Percentiles rank a stretch among this genome's conserved stretches.
These are phyloP conservation scores for Brassica rapa DNA, from an alignment of 345 rosid genomes.

Conservation along the genomic window DNA sequence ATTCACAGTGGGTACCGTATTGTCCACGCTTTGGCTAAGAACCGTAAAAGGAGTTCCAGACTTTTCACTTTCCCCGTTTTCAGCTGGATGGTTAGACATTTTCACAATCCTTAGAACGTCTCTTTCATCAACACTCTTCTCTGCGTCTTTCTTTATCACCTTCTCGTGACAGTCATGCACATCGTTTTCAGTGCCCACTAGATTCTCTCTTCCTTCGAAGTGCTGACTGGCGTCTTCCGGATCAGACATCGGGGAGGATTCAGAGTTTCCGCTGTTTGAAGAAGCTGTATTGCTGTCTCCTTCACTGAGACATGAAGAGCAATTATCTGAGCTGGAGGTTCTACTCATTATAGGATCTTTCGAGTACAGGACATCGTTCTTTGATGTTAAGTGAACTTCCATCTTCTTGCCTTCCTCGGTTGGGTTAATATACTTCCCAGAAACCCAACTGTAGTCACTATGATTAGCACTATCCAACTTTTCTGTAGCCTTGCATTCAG, in stretches of 20 bases:
- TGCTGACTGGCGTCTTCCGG: slow-evolving; percentile 75
- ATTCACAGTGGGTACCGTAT: slow-evolving; percentile 39
- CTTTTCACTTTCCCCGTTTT: slow-evolving; percentile 36
- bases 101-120: slow-evolving; percentile 43
- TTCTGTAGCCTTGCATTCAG: slow-evolving; percentile 48
- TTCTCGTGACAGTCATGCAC: slow-evolving; percentile 47
- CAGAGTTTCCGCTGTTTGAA: slow-evolving; percentile 63
- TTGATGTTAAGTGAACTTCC: slow-evolving; percentile 41
- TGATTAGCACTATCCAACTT: slow-evolving; percentile 46
- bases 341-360: slow-evolving; percentile 51
- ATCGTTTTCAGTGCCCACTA: slow-evolving; percentile 43
- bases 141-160: slow-evolving; percentile 17
- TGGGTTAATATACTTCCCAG: slow-evolving; percentile 29
- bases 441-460: slow-evolving; percentile 31
- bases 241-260: slow-evolving; percentile 82
- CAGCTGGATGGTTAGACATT: slow-evolving; percentile 39
- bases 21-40: slow-evolving; percentile 42
- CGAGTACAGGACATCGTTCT: slow-evolving; percentile 26
- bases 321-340: slow-evolving; percentile 76
- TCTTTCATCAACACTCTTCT: slow-evolving; percentile 12
- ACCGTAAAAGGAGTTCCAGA: slow-evolving; percentile 44
- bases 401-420: slow-evolving; percentile 45
- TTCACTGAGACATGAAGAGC: slow-evolving; percentile 89
- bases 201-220: slow-evolving; percentile 58
- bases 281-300: slow-evolving; percentile 76